These are phyloP conservation scores for Clonostachys solani DNA, from an alignment of 2,329 filamentous ascomycete species.

Conservation along the genomic window DNA sequence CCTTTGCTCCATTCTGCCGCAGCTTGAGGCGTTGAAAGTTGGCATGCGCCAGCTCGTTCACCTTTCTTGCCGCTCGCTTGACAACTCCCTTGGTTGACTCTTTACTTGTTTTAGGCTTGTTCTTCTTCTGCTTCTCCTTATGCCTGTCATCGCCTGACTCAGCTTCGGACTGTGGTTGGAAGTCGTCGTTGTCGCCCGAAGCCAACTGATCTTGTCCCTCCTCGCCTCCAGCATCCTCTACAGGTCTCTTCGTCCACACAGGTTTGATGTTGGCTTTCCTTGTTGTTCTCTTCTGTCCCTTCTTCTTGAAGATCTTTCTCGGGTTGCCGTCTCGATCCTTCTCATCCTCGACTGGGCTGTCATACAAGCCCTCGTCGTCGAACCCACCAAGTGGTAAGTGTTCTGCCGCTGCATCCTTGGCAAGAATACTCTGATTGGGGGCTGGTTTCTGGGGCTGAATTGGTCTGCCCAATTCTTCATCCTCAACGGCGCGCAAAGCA, in stretches of 20 bases:
- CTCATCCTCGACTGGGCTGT: conserved; percentile 48
- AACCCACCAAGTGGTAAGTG: conserved; percentile 53
- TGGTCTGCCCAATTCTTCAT: conserved; percentile 24
- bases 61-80: conserved; percentile 52
- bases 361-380: conserved; percentile 57
- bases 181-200: conserved; percentile 11
- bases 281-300: conserved; percentile 77
- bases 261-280: conserved; percentile 61
- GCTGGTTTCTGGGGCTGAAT: conserved; percentile 11
- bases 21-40: conserved; percentile 66
- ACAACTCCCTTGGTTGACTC: conserved; percentile 33
- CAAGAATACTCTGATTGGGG: conserved; percentile 27
- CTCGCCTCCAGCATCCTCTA: conserved; percentile 25
- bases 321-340: conserved; percentile 54
- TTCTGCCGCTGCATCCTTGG: conserved; percentile 36
- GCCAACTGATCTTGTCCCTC: conserved; percentile 12
- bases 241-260: conserved; percentile 41
- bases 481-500: conserved; percentile 67
- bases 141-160: conserved; percentile 10
- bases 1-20: conserved; percentile 57
- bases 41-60: conserved; percentile 59
- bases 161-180: conserved; percentile 3
- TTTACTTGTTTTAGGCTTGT: conserved; percentile 17
- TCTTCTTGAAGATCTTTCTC: conserved; percentile 71
- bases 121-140: conserved; percentile 10